Conservation (phyloP, 2,329 filamentous ascomycete species). For the Trichophyton mentagrophytes region DNA sequence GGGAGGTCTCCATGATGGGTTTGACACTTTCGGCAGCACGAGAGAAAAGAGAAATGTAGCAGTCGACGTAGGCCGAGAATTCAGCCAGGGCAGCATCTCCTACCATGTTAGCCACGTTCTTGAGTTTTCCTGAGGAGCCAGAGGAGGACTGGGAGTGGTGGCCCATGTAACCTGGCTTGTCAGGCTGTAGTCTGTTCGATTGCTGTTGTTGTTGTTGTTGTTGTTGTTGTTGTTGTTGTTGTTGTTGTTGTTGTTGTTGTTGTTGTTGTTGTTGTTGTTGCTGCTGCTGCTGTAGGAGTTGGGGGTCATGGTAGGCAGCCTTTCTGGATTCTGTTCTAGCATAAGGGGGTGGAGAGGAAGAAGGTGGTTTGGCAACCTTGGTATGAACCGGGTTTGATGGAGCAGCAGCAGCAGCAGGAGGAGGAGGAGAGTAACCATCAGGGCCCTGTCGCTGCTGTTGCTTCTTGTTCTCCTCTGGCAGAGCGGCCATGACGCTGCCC, state of each 20-base stretch:
- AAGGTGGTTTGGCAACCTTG: not conserved
- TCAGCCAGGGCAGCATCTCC: conserved; percentile 54
- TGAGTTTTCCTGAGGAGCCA: conserved; percentile 21
- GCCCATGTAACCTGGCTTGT: not conserved
- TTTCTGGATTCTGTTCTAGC: not conserved
- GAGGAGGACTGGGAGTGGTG: conserved; percentile 3
- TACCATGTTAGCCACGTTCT: conserved; percentile 32
- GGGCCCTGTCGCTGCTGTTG: not conserved
- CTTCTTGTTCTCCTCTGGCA: conserved; percentile 9
- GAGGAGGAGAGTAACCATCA: not conserved
- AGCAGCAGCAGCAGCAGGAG: not conserved
- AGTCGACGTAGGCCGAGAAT: conserved; percentile 58
- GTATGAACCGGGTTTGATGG: not conserved
- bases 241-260: not conserved
- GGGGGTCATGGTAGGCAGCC: not conserved
- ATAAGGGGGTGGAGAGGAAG: not conserved
- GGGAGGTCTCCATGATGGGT: conserved; percentile 49
- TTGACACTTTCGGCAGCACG: conserved; percentile 63
- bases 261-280: not conserved
- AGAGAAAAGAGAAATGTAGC: conserved; percentile 63
- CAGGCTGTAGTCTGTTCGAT: not conserved
- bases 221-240: not conserved
- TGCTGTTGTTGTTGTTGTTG: not conserved
- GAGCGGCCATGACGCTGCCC: conserved; percentile 10
- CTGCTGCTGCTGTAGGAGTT: no score